A percentile compares a stretch with the other conserved stretches of the same genome.
Conservation (phyloP, 768 basidiomycete genomes). For the Chiua virens region DNA sequence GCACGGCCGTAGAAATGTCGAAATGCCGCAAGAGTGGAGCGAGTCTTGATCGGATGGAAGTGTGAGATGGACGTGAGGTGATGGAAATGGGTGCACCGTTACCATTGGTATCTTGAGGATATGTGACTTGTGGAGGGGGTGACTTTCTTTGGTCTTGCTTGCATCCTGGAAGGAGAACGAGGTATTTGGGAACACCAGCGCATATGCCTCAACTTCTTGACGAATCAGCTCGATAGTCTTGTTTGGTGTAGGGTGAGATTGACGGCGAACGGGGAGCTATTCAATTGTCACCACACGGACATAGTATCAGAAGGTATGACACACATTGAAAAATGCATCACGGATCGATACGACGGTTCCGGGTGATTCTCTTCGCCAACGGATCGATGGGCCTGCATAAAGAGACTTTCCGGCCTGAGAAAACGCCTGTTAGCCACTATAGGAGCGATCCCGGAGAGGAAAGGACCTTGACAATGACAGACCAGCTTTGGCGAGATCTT, state of each 20-base stretch:
- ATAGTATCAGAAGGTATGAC: slow-evolving; percentile 22
- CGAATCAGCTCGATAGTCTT: slow-evolving; percentile 68
- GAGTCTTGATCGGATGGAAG: slow-evolving; percentile 47
- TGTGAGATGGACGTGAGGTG: slow-evolving; percentile 10
- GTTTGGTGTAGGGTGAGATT: slow-evolving; percentile 59
- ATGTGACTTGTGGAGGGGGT: slow-evolving; percentile 40
- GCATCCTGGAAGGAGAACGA: slow-evolving; percentile 66
- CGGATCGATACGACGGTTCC: slow-evolving; percentile 85
- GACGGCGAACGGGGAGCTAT: slow-evolving; percentile 80
- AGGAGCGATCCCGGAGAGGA: neutral
- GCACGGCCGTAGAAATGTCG: slow-evolving; percentile 72
- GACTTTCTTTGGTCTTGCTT: slow-evolving; percentile 35
- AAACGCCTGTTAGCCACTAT: neutral
- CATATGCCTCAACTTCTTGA: slow-evolving; percentile 69
- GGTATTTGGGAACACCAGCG: slow-evolving; percentile 70
- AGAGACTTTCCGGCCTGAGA: slow-evolving; percentile 62
- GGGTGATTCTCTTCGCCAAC: slow-evolving; percentile 68
- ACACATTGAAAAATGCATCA: slow-evolving; percentile 88
- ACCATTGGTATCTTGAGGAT: slow-evolving; percentile 71
- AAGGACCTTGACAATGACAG: slow-evolving; percentile 74
- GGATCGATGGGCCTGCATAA: slow-evolving; percentile 70
- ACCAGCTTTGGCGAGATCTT: slow-evolving; percentile 64
- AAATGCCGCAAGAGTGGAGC: slow-evolving; percentile 65
- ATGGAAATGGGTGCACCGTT: slow-evolving; percentile 17
- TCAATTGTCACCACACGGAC: slow-evolving; percentile 3